Conservation (phyloP, 371 early-diverging fungal genomes). For the Apophysomyces trapeziformis region DNA sequence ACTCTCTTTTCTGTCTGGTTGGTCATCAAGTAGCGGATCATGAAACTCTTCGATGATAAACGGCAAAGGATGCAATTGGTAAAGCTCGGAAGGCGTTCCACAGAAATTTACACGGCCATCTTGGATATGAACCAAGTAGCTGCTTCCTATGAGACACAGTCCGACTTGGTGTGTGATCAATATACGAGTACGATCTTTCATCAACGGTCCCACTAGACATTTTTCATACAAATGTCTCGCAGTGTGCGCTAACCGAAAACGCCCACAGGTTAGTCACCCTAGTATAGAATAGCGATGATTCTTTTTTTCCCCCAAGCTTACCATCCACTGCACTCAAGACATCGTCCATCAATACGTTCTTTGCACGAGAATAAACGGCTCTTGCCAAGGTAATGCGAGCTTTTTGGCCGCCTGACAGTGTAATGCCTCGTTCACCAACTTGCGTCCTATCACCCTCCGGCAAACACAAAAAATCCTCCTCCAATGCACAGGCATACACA, state of each 20-base stretch:
- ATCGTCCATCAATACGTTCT: constrained; percentile 82
- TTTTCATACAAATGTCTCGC: constrained; percentile 78
- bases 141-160: constrained; percentile 71
- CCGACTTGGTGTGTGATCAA: constrained; percentile 90
- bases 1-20: too few relatives aligned
- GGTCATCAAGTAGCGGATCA: too few relatives aligned
- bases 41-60: too few relatives aligned
- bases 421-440: constrained; percentile 79
- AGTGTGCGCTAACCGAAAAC: constrained; percentile 68
- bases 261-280: background rate
- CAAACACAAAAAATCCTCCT: constrained; percentile 41
- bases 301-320: constrained; percentile 16
- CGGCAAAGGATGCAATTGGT: constrained; percentile 5
- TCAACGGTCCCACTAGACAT: constrained; percentile 72
- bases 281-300: too few relatives aligned
- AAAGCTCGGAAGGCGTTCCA: constrained; percentile 51
- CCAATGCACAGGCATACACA: constrained; percentile 55
- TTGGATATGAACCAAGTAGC: constrained; percentile 67
- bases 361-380: constrained; percentile 80
- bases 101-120: constrained; percentile 53
- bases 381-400: constrained; percentile 84
- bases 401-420: constrained; percentile 65
- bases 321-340: constrained; percentile 81
- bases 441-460: constrained; percentile 82
- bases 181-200: constrained; percentile 81